Evolutionary conservation across 2,329 filamentous ascomycete genomes (phyloP).

Genomic region (Escovopsis sp.): DNA sequence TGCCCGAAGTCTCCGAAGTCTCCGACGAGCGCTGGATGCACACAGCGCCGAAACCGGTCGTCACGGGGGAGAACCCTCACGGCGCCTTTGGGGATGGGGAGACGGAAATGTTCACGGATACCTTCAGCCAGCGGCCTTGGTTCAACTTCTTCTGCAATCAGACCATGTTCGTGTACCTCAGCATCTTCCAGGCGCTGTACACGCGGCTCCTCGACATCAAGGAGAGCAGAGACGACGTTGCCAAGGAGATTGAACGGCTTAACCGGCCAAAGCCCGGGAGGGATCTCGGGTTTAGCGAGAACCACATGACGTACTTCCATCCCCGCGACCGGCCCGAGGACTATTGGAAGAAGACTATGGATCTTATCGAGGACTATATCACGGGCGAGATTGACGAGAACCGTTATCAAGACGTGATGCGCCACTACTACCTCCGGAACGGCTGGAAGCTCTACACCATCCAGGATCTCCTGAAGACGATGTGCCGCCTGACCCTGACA

Average conservation of each 20-base stretch:
- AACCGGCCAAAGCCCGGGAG: slow-evolving; percentile 66
- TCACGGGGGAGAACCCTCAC: slow-evolving; percentile 32
- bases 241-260: slow-evolving; percentile 58
- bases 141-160: slow-evolving; percentile 89
- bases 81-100: slow-evolving; percentile 43
- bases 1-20: slow-evolving; percentile 41
- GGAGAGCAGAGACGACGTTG: slow-evolving; percentile 57
- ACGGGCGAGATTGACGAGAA: slow-evolving; percentile 66
- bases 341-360: slow-evolving; percentile 75
- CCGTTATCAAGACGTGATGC: slow-evolving; percentile 78
- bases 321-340: slow-evolving; percentile 42
- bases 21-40: slow-evolving; percentile 53
- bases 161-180: slow-evolving; percentile 88
- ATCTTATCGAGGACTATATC: slow-evolving; percentile 76
- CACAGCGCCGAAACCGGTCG: slow-evolving; percentile 39
- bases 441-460: slow-evolving; percentile 93
- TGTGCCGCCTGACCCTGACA: slow-evolving; percentile 66
- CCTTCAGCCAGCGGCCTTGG: slow-evolving; percentile 63
- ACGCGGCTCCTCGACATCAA: slow-evolving; percentile 74
- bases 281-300: slow-evolving; percentile 71
- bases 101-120: slow-evolving; percentile 57
- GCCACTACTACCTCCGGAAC: slow-evolving; percentile 78
- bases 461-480: slow-evolving; percentile 69
- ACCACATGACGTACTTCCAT: slow-evolving; percentile 64
- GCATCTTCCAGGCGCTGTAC: slow-evolving; percentile 84